Evolutionary conservation across 2,329 filamentous ascomycete species (phyloP).

Genomic region (Sordariomycetes sp.): DNA sequence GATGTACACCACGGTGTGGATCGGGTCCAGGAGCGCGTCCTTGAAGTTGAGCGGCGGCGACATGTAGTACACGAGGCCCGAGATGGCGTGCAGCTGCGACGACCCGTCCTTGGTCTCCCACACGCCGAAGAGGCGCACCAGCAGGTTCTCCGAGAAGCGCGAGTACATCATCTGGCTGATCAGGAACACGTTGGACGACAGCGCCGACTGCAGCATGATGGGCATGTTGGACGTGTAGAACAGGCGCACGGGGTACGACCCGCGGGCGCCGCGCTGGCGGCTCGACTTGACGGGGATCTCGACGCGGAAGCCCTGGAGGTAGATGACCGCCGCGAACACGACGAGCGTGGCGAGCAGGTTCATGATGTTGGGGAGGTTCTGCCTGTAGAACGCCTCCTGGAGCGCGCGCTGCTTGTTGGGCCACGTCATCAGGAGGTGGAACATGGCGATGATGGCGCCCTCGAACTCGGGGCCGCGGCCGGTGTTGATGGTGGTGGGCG

Average conservation of each 20-base stretch:
- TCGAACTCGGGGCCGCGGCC: slow-evolving; percentile 98
- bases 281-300: slow-evolving; percentile 99
- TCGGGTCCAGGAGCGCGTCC: slow-evolving; percentile 83
- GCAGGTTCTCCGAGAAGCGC: slow-evolving; percentile 96
- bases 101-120: slow-evolving; percentile 98
- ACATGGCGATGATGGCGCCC: slow-evolving; percentile 93
- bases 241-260: slow-evolving; percentile 94
- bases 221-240: slow-evolving; percentile 99
- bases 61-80: slow-evolving; percentile 99
- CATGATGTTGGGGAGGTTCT: slow-evolving; percentile 99
- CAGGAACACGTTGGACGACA: slow-evolving; percentile 98
- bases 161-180: slow-evolving; percentile 99
- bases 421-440: slow-evolving; percentile 98
- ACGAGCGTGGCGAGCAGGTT: slow-evolving; percentile 87
- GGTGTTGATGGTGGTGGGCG: slow-evolving; percentile 97
- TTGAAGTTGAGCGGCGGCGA: slow-evolving; percentile 95
- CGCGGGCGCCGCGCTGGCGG: slow-evolving; percentile 95
- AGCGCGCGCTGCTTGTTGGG: slow-evolving; percentile 98
- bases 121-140: slow-evolving; percentile 93
- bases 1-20: slow-evolving; percentile 93
- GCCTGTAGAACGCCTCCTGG: slow-evolving; percentile 96
- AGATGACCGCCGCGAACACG: slow-evolving; percentile 97
- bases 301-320: slow-evolving; percentile 97
- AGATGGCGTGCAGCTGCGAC: slow-evolving; percentile 86
- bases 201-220: slow-evolving; percentile 98